These are phyloP conservation scores for Scytalidium sp. DNA, from an alignment of 2,329 filamentous ascomycete species.

Conservation along the genomic window DNA sequence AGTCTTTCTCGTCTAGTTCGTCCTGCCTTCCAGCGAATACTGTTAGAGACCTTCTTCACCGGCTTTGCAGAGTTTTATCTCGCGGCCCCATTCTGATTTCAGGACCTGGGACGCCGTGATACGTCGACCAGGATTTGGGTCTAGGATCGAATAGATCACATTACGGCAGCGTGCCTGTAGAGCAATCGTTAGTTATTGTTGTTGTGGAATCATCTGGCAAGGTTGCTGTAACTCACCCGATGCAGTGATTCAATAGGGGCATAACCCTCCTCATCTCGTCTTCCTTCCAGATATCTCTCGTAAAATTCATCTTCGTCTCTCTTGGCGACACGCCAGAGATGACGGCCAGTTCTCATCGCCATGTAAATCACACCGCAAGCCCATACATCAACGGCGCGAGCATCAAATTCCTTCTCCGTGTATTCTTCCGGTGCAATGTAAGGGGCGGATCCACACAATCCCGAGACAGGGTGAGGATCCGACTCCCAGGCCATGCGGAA, in stretches of 20 bases:
- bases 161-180: constrained; percentile 89
- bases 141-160: constrained; percentile 97
- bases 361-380: constrained; percentile 99
- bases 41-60: constrained; percentile 88
- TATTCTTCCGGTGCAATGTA: constrained; percentile 99
- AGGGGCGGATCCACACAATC: constrained; percentile 91
- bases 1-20: not conserved
- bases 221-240: constrained; percentile 62
- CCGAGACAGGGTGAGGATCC: constrained; percentile 96
- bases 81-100: constrained; percentile 97
- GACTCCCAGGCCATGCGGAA: constrained; percentile 99
- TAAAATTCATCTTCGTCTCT: constrained; percentile 98
- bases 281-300: constrained; percentile 86
- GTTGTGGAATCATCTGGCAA: constrained; percentile 2
- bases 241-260: constrained; percentile 93
- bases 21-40: constrained; percentile 1
- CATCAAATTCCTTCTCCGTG: constrained; percentile 91
- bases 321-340: constrained; percentile 95
- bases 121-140: constrained; percentile 87
- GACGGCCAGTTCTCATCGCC: constrained; percentile 96
- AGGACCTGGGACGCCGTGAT: constrained; percentile 96
- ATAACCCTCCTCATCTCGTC: constrained; percentile 93
- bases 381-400: constrained; percentile 97
- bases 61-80: constrained; percentile 95
- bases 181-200: constrained; percentile 11